Evolutionary conservation across 2,329 filamentous ascomycete genomes (phyloP), one percentile per base, ranked within the genome.

Genomic region (Pseudogymnoascus sp.): DNA sequence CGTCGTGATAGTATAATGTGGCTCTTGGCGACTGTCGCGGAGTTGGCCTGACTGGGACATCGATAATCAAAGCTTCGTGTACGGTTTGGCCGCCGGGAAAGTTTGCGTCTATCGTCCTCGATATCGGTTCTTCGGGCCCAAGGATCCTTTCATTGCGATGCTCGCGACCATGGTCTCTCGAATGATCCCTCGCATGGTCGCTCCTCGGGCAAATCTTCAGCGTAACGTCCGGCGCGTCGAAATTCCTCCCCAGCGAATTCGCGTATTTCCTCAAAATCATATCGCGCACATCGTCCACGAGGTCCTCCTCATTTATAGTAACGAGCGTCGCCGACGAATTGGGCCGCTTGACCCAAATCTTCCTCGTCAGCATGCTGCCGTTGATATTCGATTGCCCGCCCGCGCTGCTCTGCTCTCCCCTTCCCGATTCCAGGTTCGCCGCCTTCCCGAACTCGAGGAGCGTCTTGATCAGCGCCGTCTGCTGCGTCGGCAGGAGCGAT

Each of bases 261-360:
- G 87, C 86, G 75, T 97, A 99, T 79, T 97, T 97, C 71, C 86
- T 86, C 69, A 97, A 79, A 64, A 97, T 95, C 80, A 91, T 86
- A 69, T 97, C 95, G 70, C 93, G 89, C 66, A 96, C 88, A 76
- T 97, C 93, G 75, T 99, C 95, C 64, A 97, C 93, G 70, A 97
- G 78, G 72, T 96, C 92, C 70, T 96, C 91, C 71, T 96, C 90
- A 69, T 86, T 82, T 70, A 96, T 89, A 65, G 88, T 86, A 63
- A 99, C 88, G 71, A 95, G 81, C 13, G 95, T 99, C 40, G 93
- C 86, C 63, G 93, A 97, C 64, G 87, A 90, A 67, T 88, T 84
- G 19, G 90, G 89, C 71, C 93, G 84, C 79, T 89, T 95, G 73
- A 97, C 93, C 95, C 95, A 99, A 70, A 97, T 87, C 81, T 96